Base-by-base conservation (phyloP, 139 green algal species). In the Chlorella sp. region DNA sequence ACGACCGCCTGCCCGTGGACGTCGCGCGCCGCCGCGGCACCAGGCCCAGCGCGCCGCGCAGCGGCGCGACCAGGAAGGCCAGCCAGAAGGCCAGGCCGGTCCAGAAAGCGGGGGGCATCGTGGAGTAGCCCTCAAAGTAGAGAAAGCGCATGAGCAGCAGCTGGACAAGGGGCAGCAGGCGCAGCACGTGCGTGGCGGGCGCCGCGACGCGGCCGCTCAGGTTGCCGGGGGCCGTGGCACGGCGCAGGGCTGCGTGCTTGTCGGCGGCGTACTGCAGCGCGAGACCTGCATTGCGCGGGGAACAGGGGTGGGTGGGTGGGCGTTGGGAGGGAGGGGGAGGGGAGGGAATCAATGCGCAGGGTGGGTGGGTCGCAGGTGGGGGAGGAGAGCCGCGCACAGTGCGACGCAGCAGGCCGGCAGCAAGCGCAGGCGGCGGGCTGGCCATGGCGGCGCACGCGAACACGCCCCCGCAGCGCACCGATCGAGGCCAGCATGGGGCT, bases 91-190 rank as follows among this genome's bases (percentile, higher is more conserved):
- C 83, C 33, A 88, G 45, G 50, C 82, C 81, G 27, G 76, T 79
- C 69, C 78, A 88, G 50, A 88, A 87, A 23, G 87, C 79, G 9
- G 73, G 21, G 12, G 27, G 40, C 56, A 82, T 71, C 17, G 75
- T 35, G 23, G 21, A 42, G n/a, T 79, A 72, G 43, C 25, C 73
- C 59, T 79, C 48, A 43, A 87, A 89, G 71, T 79, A 89, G 14
- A 89, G 45, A n/a, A 75, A 56, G 64, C 81, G 74, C 73, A 89
- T 84, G 61, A 89, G 69, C 56, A 89, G 67, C 42, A 89, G 78
- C 78, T 89, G 84, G 14, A 84, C 76, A 12, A 89, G 62, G 8
- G 84, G 84, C 63, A 89, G 75, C 69, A 87, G 64, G 38, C 82
- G 70, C 53, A 89, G 53, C 64, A 89, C 35, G 14, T 80, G 77